These are phyloP conservation scores for Echium plantagineum DNA, from an alignment of 257 asterid species.

Conservation along the genomic window DNA sequence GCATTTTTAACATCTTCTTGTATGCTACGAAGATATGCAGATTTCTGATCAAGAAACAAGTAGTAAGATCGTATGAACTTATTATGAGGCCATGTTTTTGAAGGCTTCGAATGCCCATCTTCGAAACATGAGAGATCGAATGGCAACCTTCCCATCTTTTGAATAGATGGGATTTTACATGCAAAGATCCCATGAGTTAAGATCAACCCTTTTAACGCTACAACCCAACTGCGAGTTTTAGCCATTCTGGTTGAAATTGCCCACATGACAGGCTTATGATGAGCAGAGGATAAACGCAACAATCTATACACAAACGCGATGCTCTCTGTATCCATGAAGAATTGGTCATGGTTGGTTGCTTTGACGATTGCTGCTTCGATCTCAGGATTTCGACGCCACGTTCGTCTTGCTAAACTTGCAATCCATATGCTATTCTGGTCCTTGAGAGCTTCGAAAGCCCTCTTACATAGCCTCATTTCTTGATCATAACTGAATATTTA, in stretches of 20 bases:
- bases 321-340: slow-evolving; percentile 27
- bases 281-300: slow-evolving; percentile 40
- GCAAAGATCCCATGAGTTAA: slow-evolving; percentile 53
- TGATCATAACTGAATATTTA: too few species aligned
- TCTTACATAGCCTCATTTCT: too few species aligned
- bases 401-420: slow-evolving; percentile 15
- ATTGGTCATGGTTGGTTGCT: slow-evolving; percentile 63
- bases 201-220: slow-evolving; percentile 61
- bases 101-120: slow-evolving; percentile 28
- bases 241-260: slow-evolving; percentile 51
- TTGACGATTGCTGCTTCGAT: slow-evolving; percentile 62
- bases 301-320: not conserved
- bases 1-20: not conserved
- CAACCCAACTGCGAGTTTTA: slow-evolving; percentile 48
- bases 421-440: too few species aligned
- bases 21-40: slow-evolving; percentile 27
- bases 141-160: slow-evolving; percentile 59
- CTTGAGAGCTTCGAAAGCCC: too few species aligned
- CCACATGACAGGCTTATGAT: slow-evolving; percentile 56
- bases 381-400: slow-evolving; percentile 67
- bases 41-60: slow-evolving; percentile 69
- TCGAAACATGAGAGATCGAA: slow-evolving; percentile 61
- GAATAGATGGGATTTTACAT: slow-evolving; percentile 27
- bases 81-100: slow-evolving; percentile 40
- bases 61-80: slow-evolving; percentile 59